Base-by-base conservation (phyloP, 768 basidiomycete species). In the Rhodotorula kratochvilovae region DNA sequence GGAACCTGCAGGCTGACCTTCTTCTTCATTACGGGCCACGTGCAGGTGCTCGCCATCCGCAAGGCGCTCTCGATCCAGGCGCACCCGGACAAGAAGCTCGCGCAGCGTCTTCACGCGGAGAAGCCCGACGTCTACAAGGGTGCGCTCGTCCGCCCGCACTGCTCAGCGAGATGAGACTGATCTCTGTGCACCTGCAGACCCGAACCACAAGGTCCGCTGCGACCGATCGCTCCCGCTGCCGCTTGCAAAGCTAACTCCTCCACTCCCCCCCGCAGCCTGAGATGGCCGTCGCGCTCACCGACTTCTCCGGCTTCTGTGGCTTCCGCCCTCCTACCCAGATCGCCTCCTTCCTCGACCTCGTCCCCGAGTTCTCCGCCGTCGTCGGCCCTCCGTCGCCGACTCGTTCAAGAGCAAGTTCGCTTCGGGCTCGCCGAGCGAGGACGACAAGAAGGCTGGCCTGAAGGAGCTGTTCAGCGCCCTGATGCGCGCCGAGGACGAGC, bases 281-380 rank as follows among this genome's bases (percentile, higher is more conserved):
- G 80, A 95, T 99, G 91, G 92, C 94, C n/a, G 85, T 99, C 48
- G 96, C 96, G 0, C 81, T 99, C 70, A 94, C 94, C 0, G 86
- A 88, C 23, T 98, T 98, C 83, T 83, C 83, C 50, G 96, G 90
- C 3, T 83, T 98, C 77, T 95, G 94, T 79, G 95, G 95, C 54
- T 99, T 98, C 83, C 86, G 89, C 27, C 95, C 95, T 10, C 85
- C 92, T 3, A 77, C 83, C 1, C 81, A 85, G 59, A 90, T 99
- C 79, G 87, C 88, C 27, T 79, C 82, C 27, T 85, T 86, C 81
- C 85, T 99, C 71, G 77, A 80, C 46, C 78, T 80, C 55, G 88
- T 90, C 1, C 89, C 90, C 55, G 95, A 99, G 79, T 84, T 98
- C 62, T 82, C 85, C 16, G 81, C 84, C 0, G 85, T 97, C 46